Evolutionary conservation across 306 rosid genomes (phyloP).

Genomic region (Pyrus betulifolia): DNA sequence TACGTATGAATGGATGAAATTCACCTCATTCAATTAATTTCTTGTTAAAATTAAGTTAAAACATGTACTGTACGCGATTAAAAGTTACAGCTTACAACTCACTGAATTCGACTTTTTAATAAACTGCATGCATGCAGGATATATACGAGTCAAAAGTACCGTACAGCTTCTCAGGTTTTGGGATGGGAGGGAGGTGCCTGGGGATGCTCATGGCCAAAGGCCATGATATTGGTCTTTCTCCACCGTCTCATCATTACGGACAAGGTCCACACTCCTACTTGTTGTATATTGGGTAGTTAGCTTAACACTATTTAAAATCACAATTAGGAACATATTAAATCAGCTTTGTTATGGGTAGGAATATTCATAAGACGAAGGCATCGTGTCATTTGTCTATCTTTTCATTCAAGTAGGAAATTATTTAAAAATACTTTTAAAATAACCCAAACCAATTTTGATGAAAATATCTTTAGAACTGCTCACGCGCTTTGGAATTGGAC

Average conservation of each 20-base stretch:
- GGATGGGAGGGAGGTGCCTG: slow-evolving; percentile 88
- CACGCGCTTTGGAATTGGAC: slow-evolving; percentile 3
- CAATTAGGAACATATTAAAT: neutral
- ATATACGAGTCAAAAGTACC: slow-evolving; percentile 33
- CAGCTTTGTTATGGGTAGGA: neutral
- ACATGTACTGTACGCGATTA: neutral
- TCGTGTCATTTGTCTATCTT: neutral
- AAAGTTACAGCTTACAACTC: neutral
- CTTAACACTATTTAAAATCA: neutral
- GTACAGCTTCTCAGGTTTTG: slow-evolving; percentile 79
- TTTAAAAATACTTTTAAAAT: no score
- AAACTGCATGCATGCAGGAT: slow-evolving; percentile 21
- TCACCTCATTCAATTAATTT: neutral
- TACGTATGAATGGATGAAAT: slow-evolving; percentile 16
- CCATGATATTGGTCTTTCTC: slow-evolving; percentile 85
- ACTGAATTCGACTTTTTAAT: neutral
- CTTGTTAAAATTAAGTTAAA: neutral
- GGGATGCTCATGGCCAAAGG: slow-evolving; percentile 80
- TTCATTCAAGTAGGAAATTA: neutral
- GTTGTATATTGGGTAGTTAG: neutral
- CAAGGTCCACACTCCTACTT: neutral
- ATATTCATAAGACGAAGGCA: neutral
- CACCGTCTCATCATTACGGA: slow-evolving; percentile 62
- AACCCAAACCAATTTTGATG: rapidly evolving
- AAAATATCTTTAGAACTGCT: neutral